phyloP scores from a whole-genome alignment of 768 basidiomycete species.

The Mycena indigotica region DNA sequence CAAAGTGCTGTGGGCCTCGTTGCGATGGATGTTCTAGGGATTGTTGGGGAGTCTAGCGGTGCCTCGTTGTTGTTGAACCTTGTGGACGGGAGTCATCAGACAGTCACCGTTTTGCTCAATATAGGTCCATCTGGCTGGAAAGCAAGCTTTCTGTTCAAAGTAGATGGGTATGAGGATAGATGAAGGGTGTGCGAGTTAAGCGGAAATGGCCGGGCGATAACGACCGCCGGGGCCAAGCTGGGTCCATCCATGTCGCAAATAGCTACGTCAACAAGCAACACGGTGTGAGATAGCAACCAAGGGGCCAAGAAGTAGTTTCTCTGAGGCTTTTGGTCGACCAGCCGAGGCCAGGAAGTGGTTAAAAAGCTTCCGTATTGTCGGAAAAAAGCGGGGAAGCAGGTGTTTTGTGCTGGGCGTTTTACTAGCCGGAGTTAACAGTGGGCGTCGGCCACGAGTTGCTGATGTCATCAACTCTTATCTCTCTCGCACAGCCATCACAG shows the following conservation, averaged over 20 bases:
- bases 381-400: neutral
- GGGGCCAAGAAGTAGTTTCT: neutral
- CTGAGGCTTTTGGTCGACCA: too few relatives aligned
- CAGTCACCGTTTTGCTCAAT: neutral
- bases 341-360: too few relatives aligned
- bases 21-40: slow-evolving; percentile 1
- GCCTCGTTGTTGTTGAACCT: neutral
- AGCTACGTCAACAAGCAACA: neutral
- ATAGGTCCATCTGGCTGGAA: neutral
- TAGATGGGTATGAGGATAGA: neutral
- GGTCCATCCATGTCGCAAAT: neutral
- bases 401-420: neutral
- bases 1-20: neutral
- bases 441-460: neutral
- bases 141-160: neutral
- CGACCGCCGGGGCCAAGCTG: neutral
- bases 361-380: neutral
- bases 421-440: neutral
- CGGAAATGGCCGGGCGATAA: slow-evolving; percentile 1
- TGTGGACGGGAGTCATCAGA: neutral
- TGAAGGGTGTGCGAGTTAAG: neutral
- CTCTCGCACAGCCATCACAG: neutral
- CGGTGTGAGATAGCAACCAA: neutral
- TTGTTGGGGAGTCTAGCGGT: neutral
- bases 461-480: neutral